Evolutionary conservation across 208 protist species (phyloP), one percentile per base, ranked within the genome.

Genomic region (Wallacemonas sp.): DNA sequence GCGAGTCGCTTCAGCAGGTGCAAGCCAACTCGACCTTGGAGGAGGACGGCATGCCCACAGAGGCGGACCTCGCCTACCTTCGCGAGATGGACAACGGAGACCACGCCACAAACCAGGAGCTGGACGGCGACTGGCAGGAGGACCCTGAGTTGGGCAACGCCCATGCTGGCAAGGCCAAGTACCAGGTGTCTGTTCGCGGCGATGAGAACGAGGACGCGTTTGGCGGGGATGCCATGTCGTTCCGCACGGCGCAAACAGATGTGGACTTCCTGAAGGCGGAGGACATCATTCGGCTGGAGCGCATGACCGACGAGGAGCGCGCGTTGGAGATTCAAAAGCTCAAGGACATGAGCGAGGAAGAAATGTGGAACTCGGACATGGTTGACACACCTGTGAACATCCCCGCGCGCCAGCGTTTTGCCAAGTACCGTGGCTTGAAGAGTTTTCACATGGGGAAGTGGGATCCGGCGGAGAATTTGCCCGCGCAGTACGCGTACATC

Each of bases 391-490:
- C 90, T 31, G 61, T 92, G 1, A 92, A 93, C 65, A 72, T 93
- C 28, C 79, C 90, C n/a, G 90, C 90, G 12, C 82, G 87, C 48
- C 82, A 96, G 68, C 84, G 90, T 23, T 96, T 96, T 80, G 79
- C 83, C 14, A 93, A 93, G 74, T 96, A 96, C 49, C 77, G 90
- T 22, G 90, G 86, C 2, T 74, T 96, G 54, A 96, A 92, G 64
- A 96, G 90, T 52, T 96, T 96, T 68, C 72, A 82, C 61, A 91
- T 80, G 14, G 83, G 90, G 25, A 92, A 90, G 54, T 96, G 90
- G 87, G 87, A 96, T 65, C 75, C 74, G 2, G 61, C 80, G 44
- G 90, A 96, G 61, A 96, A 96, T 63, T 52, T 96, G 57, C 90
- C 90, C 3, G 44, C 79, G 31, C 87, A 92, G 39, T 96, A 96